These are phyloP conservation scores for Limtongozyma cylindracea DNA, from an alignment of 805 yeast genomes.

Conservation along the genomic window DNA sequence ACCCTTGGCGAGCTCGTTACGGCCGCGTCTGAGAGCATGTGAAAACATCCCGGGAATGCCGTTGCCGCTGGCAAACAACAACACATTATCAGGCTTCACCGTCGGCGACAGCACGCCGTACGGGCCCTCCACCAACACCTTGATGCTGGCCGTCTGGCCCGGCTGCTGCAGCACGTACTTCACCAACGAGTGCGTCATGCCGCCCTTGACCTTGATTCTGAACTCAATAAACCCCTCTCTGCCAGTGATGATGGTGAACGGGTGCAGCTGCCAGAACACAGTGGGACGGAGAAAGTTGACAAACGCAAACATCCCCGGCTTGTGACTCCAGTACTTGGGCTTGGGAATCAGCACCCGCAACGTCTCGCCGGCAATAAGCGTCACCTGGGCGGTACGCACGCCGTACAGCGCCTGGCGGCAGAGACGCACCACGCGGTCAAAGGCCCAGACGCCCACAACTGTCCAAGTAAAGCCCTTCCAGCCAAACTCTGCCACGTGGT, in stretches of 20 bases:
- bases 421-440: slow-evolving; percentile 21
- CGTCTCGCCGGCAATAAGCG: slow-evolving; percentile 16
- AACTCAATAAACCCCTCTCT: too few species aligned
- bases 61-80: slow-evolving; percentile 35
- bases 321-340: slow-evolving; percentile 25
- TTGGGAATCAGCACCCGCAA: slow-evolving; percentile 20
- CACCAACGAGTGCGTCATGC: slow-evolving; percentile 21
- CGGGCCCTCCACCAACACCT: slow-evolving; percentile 32
- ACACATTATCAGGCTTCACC: too few species aligned
- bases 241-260: too few species aligned
- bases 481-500: slow-evolving; percentile 18
- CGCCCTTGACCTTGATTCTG: slow-evolving; percentile 25
- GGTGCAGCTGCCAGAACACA: slow-evolving; percentile 46
- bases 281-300: slow-evolving; percentile 18
- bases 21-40: too few species aligned
- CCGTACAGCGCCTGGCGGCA: slow-evolving; percentile 34
- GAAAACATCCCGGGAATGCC: slow-evolving; percentile 36
- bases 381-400: slow-evolving; percentile 20
- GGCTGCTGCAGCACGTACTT: slow-evolving; percentile 7
- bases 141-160: slow-evolving; percentile 9
- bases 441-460: slow-evolving; percentile 3
- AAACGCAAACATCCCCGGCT: too few species aligned
- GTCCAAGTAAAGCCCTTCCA: slow-evolving; percentile 3
- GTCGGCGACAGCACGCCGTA: too few species aligned
- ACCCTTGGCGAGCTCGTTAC: too few species aligned